A percentile compares a stretch with the other conserved stretches of the same genome.
Evolutionary conservation across 2,329 filamentous ascomycete genomes (phyloP).

Genomic region (Sclerotinia minor): DNA sequence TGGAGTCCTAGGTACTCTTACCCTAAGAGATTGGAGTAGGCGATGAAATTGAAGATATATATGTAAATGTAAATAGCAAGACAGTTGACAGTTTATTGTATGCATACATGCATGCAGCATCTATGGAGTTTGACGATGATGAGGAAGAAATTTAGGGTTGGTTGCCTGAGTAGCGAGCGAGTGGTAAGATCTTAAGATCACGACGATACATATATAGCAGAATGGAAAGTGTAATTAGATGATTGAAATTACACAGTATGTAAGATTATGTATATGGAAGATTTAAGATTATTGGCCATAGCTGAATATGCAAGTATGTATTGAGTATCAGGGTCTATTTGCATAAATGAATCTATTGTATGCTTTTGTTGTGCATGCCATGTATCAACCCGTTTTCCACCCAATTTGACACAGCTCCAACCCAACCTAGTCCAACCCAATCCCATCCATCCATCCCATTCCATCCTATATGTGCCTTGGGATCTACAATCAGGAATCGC

Average conservation of each 20-base stretch:
- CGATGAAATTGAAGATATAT: no score
- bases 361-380: background rate
- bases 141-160: background rate
- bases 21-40: background rate
- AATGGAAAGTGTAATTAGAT: background rate
- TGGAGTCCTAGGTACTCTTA: background rate
- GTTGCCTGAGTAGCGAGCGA: background rate
- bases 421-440: background rate
- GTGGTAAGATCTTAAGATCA: no score
- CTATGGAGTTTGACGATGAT: background rate
- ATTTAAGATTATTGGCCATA: background rate
- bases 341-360: background rate
- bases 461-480: background rate
- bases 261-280: background rate
- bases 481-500: background rate
- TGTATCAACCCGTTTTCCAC: background rate
- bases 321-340: background rate
- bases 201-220: background rate
- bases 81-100: background rate
- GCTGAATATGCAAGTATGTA: background rate
- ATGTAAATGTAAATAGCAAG: background rate
- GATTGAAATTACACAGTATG: no score
- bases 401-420: background rate
- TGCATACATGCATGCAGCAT: no score
- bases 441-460: background rate